These are phyloP conservation scores for Striga hermonthica DNA, from an alignment of 305 asterid species.

Conservation along the genomic window DNA sequence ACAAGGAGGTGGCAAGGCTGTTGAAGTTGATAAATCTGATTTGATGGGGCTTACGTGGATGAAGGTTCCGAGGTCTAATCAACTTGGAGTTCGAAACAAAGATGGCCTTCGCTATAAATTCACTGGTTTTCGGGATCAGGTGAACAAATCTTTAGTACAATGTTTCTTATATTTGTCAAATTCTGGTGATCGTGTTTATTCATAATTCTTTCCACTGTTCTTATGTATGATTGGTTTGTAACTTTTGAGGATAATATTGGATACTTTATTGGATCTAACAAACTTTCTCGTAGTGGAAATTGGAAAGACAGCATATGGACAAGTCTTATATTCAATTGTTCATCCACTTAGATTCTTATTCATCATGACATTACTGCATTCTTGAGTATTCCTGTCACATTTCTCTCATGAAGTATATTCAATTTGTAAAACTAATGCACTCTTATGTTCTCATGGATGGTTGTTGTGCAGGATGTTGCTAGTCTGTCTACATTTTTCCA, in stretches of 20 bases:
- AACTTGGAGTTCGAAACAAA: slow-evolving; percentile 82
- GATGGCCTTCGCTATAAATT: slow-evolving; percentile 90
- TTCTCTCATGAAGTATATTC: slow-evolving; percentile 19
- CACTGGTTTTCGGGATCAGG: slow-evolving; percentile 96
- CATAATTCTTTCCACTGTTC: background rate
- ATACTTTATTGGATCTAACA: slow-evolving; percentile 1
- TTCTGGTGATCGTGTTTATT: slow-evolving; percentile 10
- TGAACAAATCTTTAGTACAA: slow-evolving; percentile 19
- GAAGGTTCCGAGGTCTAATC: slow-evolving; percentile 91
- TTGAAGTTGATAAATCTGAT: slow-evolving; percentile 85
- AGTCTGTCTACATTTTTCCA: slow-evolving; percentile 74
- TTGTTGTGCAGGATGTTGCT: slow-evolving; percentile 68
- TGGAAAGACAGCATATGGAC: slow-evolving; percentile 4
- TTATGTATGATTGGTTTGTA: background rate
- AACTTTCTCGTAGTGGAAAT: background rate
- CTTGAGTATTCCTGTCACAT: slow-evolving; percentile 12
- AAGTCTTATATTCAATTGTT: background rate
- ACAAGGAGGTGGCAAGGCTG: slow-evolving; percentile 92
- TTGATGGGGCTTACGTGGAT: slow-evolving; percentile 76
- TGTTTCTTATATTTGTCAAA: slow-evolving; percentile 9
- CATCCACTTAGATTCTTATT: slow-evolving; percentile 3
- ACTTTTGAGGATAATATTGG: slow-evolving; percentile 10
- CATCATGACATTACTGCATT: background rate
- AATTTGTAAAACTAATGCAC: slow-evolving; percentile 1
- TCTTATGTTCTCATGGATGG: slow-evolving; percentile 30